Evolutionary conservation across 1,284 basidiomycete species (phyloP).

Genomic region (Malassezia equina): DNA sequence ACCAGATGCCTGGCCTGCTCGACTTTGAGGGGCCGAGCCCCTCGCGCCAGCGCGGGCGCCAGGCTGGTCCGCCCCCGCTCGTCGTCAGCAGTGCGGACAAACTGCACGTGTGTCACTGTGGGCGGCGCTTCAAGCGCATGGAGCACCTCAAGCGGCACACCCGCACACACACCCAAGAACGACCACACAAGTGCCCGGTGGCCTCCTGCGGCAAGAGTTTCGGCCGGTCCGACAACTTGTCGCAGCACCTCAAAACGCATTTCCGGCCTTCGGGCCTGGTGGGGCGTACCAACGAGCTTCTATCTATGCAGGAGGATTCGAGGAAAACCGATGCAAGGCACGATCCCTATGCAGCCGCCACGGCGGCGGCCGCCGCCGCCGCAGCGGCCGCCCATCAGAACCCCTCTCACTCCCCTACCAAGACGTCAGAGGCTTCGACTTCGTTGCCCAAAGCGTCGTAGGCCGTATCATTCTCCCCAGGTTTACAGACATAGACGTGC

Average conservation of each 20-base stretch:
- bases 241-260: slow-evolving; percentile 47
- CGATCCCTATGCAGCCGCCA: slow-evolving; percentile 33
- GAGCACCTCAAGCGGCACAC: slow-evolving; percentile 48
- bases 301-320: background rate
- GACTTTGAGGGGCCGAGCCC: slow-evolving; percentile 20
- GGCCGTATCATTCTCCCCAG: background rate
- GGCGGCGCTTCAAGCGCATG: slow-evolving; percentile 46
- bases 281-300: slow-evolving; percentile 15
- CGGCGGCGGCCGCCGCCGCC: slow-evolving; percentile 23
- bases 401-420: background rate
- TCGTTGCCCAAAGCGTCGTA: background rate
- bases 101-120: slow-evolving; percentile 44
- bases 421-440: background rate
- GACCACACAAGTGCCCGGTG: slow-evolving; percentile 42
- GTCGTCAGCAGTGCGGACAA: slow-evolving; percentile 46
- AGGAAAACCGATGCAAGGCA: slow-evolving; percentile 24
- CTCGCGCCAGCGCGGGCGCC: slow-evolving; percentile 15
- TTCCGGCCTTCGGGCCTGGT: slow-evolving; percentile 31
- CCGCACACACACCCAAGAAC: slow-evolving; percentile 45
- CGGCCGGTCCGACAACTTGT: slow-evolving; percentile 43
- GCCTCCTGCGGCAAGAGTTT: slow-evolving; percentile 44
- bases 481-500: background rate
- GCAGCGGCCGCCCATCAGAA: slow-evolving; percentile 18
- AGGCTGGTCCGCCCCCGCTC: slow-evolving; percentile 35
- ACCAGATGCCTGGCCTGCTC: slow-evolving; percentile 19